phyloP scores from a whole-genome alignment of 2,329 filamentous ascomycete species.

The Penicillium sp. region DNA sequence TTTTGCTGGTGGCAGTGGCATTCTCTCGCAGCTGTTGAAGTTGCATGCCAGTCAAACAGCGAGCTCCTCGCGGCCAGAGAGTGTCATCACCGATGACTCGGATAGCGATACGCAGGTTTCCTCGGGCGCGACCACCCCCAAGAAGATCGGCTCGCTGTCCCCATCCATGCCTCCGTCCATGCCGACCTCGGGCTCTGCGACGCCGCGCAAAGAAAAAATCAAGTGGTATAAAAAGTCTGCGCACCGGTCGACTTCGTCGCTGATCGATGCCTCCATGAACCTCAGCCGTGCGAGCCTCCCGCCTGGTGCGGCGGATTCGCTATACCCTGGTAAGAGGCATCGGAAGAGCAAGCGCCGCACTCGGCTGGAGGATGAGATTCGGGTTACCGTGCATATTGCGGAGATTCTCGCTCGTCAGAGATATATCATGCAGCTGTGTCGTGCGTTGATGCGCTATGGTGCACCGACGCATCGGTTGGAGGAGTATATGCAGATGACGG shows the following conservation, averaged over 20 bases:
- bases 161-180: conserved; percentile 29
- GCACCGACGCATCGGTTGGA: conserved; percentile 92
- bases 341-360: conserved; percentile 40
- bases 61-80: conserved; percentile 37
- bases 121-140: conserved; percentile 39
- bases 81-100: conserved; percentile 40
- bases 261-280: conserved; percentile 48
- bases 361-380: conserved; percentile 58
- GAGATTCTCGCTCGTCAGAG: conserved; percentile 79
- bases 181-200: conserved; percentile 38
- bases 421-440: conserved; percentile 85
- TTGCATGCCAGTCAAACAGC: conserved; percentile 63
- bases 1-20: conserved; percentile 55
- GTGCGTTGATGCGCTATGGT: conserved; percentile 87
- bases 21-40: conserved; percentile 74
- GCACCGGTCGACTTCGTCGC: conserved; percentile 46
- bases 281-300: conserved; percentile 42
- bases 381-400: conserved; percentile 67
- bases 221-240: conserved; percentile 52
- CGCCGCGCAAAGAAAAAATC: conserved; percentile 46
- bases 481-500: conserved; percentile 89
- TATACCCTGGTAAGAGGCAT: conserved; percentile 22
- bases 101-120: conserved; percentile 38
- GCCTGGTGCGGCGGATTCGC: conserved; percentile 30
- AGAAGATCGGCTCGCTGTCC: conserved; percentile 29